These are phyloP conservation scores for Pseudogymnoascus sp. DNA, from an alignment of 2,329 filamentous ascomycete genomes.

Conservation along the genomic window DNA sequence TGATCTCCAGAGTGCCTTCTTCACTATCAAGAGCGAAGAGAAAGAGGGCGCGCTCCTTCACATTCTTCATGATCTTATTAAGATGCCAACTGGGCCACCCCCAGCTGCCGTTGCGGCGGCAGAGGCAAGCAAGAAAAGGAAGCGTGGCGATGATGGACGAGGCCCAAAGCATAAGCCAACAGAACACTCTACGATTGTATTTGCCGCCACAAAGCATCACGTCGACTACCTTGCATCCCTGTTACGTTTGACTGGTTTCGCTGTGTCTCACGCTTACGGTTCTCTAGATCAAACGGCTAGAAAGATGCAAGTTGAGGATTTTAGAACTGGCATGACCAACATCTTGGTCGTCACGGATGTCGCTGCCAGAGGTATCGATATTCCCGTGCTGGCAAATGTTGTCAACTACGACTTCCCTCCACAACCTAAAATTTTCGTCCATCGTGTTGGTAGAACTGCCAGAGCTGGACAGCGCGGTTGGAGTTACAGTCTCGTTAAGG, in stretches of 20 bases:
- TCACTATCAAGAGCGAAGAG: slow-evolving; percentile 82
- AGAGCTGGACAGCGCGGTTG: slow-evolving; percentile 87
- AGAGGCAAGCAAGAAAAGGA: slow-evolving; percentile 57
- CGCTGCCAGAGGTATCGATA: slow-evolving; percentile 94
- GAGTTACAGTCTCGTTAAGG: slow-evolving; percentile 87
- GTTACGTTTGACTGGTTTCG: slow-evolving; percentile 73
- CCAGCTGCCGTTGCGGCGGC: slow-evolving; percentile 35
- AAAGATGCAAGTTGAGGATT: slow-evolving; percentile 85
- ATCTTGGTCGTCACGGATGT: slow-evolving; percentile 95
- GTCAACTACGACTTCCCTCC: slow-evolving; percentile 98
- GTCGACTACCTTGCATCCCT: slow-evolving; percentile 84
- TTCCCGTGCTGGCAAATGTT: slow-evolving; percentile 89
- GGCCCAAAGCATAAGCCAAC: slow-evolving; percentile 63
- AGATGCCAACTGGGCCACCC: slow-evolving; percentile 67
- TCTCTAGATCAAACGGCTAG: slow-evolving; percentile 89
- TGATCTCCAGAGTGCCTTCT: slow-evolving; percentile 91
- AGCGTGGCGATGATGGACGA: slow-evolving; percentile 47
- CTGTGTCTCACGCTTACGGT: slow-evolving; percentile 90
- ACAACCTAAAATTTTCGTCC: slow-evolving; percentile 93
- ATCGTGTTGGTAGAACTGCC: slow-evolving; percentile 91
- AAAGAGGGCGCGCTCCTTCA: slow-evolving; percentile 90
- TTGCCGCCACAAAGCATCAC: slow-evolving; percentile 91
- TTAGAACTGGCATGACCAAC: slow-evolving; percentile 73
- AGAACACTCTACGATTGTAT: slow-evolving; percentile 87
- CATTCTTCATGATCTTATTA: slow-evolving; percentile 83